A percentile compares a stretch with the other conserved stretches of the same genome.
Conservation (phyloP, 805 yeast species). For the Yarrowia alimentaria region DNA sequence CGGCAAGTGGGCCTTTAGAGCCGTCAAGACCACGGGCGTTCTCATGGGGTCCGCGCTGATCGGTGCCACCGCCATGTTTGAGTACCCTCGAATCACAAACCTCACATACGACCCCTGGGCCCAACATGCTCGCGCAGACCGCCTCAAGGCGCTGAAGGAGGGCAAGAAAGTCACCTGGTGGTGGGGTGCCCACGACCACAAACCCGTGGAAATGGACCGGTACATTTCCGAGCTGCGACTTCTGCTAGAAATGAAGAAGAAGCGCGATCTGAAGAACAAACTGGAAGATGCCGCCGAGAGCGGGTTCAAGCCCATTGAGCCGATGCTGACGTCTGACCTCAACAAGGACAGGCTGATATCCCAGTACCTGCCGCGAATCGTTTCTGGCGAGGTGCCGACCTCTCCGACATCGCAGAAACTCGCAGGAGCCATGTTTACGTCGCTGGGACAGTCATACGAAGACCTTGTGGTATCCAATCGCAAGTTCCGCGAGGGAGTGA, state of each 20-base stretch:
- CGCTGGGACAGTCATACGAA: not conserved
- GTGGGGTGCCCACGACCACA: slow-evolving; percentile 39
- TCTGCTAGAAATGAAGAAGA: not conserved
- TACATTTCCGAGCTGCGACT: not conserved
- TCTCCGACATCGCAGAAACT: not conserved
- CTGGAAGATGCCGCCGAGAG: slow-evolving; percentile 2
- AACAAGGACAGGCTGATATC: not conserved
- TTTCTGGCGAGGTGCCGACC: not conserved
- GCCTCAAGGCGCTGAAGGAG: slow-evolving; percentile 49
- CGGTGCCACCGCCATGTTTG: slow-evolving; percentile 43
- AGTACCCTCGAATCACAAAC: slow-evolving; percentile 48
- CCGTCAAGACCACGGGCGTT: not conserved
- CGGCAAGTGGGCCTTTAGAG: slow-evolving; percentile 7
- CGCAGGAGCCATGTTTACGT: not conserved
- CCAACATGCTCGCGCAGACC: slow-evolving; percentile 60
- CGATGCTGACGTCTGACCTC: not conserved
- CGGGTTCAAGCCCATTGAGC: slow-evolving; percentile 3
- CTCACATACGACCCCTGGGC: slow-evolving; percentile 62
- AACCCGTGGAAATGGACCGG: slow-evolving; percentile 1
- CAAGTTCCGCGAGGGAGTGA: not conserved
- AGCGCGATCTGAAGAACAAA: not conserved
- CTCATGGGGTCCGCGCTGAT: not conserved
- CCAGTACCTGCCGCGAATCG: not conserved
- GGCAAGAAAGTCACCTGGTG: slow-evolving; percentile 56
- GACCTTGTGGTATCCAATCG: not conserved